Base-by-base conservation (phyloP, 116 monocot genomes). In the Cymodocea nodosa region DNA sequence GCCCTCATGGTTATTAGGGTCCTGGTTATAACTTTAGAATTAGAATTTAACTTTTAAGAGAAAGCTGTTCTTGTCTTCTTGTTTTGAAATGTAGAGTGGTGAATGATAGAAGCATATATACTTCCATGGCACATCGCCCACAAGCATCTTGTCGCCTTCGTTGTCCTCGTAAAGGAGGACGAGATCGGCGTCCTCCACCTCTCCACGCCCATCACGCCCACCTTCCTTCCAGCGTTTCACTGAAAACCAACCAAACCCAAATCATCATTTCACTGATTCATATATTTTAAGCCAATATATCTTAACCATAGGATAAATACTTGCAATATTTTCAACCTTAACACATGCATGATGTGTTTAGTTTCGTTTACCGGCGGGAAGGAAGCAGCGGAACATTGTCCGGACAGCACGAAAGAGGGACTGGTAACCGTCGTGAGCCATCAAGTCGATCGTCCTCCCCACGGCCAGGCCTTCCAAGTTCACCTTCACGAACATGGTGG, bases 101-200 rank as follows among this genome's bases (percentile, higher is more conserved):
- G 2, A 15, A 19, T 15, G 62, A 52, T 52, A n/a, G 1, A 12
- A 48, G 68, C 82, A n/a, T 79, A 86, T n/a, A n/a, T n/a, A n/a
- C 86, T 83, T 77, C 86, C 86, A 86, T 17, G 86, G 86, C 35
- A 86, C 86, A 52, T 86, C 86, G 49, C 89, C 89, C 6, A 90
- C 85, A 65, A 90, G 83, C 85, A 90, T 76, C 6, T 76, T 68
- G 68, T 90, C 89, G 59, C 85, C 85, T 78, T 90, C 89, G n/a
- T 77, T 67, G 25, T 90, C 89, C 67, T 90, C 83, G 37, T 90
- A 90, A 22, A 90, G 76, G 54, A 90, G 78, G 63, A 83, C 52
- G 48, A 79, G 83, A 35, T 70, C 49, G 5, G 69, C 6, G n/a
- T 23, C 51, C 15, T 20, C 17, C 13, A 14, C 59, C 13, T 69